A percentile compares a stretch with the other conserved stretches of the same genome.
Evolutionary conservation across 108 stramenopile genomes (phyloP).

Genomic region (Licmophora abbreviata): DNA sequence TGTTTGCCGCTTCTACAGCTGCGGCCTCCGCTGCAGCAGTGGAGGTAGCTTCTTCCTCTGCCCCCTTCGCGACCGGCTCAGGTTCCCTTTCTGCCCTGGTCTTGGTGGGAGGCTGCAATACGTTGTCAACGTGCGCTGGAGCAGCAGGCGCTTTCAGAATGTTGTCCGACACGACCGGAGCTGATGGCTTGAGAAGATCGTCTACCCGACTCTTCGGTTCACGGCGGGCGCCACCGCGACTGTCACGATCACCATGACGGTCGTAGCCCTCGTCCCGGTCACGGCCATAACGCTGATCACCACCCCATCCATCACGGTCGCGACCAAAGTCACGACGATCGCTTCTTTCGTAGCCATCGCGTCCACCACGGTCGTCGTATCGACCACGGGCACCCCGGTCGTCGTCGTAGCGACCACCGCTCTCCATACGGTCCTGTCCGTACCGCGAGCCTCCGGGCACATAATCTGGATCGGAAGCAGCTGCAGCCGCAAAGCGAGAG

Average conservation of each 20-base stretch:
- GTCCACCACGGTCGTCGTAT: conserved; percentile 22
- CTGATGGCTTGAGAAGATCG: conserved; percentile 28
- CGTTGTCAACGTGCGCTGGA: conserved; percentile 28
- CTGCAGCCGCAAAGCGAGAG: conserved; percentile 56
- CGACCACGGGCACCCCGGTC: conserved; percentile 24
- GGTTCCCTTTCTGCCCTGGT: conserved; percentile 31
- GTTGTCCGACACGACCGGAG: conserved; percentile 28
- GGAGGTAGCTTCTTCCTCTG: conserved; percentile 24
- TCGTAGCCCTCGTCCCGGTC: conserved; percentile 11
- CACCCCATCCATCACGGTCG: conserved; percentile 24
- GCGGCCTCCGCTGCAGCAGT: conserved; percentile 22
- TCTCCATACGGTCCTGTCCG: conserved; percentile 9
- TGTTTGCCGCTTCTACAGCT: conserved; percentile 21
- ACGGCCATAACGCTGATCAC: conserved; percentile 25
- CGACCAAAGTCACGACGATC: conserved; percentile 26
- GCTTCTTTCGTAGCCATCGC: conserved; percentile 6
- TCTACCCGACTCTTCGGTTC: no score
- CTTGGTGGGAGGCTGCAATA: conserved; percentile 34
- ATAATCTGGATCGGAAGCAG: conserved; percentile 30
- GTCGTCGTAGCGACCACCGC: conserved; percentile 7
- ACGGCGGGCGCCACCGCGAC: conserved; percentile 3
- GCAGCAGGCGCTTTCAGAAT: conserved; percentile 28
- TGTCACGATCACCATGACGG: conserved; percentile 6
- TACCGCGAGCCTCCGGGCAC: conserved; percentile 9
- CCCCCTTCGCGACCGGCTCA: conserved; percentile 26